Evolutionary conservation across 108 stramenopile species (phyloP), one percentile per base, ranked within the genome.

Genomic region (Nitzschia putrida): DNA sequence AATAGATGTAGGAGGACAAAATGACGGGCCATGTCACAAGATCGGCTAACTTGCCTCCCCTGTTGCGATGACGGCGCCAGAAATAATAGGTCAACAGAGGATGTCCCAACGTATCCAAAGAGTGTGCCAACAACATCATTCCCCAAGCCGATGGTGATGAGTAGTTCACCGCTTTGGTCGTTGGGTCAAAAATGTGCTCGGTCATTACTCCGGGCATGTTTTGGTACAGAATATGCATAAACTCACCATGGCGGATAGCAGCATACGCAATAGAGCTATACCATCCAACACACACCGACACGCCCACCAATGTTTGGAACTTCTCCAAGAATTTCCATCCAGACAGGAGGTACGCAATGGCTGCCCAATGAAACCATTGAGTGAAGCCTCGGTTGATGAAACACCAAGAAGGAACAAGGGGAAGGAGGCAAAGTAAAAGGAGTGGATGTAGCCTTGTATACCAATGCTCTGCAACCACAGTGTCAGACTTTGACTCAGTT

Each of bases 361-460:
- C 69, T 7, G 51, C 68, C 52, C 68, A 70, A 43, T 86, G 85
- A 43, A 86, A 86, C 85, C 85, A 86, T 29, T 69, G 68, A 12
- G 85, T 86, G 47, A 82, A 86, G 13, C 85, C 85, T 40, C 85
- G 69, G 57, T 86, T 86, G 18, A 83, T 16, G 41, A 72, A 86
- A 4, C 42, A 49, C 37, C 56, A 58, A 18, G 67, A 55, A 0
- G 84, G 84, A 24, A 80, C 29, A 0, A 82, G n/a, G 0, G 73
- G 77, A 25, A 39, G 53, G 9, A 42, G 55, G 13, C n/a, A 66
- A 3, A 47, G 64, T 0, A 41, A 40, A 26, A 38, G 21, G 55
- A 53, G 53, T 43, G 54, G 53, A 18, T 34, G 29, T 3, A 34
- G 29, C 4, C 29, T 34, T 34, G 29, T 34, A 4, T 34, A 34